These are phyloP conservation scores for Globisporangium echinulatum DNA, from an alignment of 352 stramenopile species.

Conservation along the genomic window DNA sequence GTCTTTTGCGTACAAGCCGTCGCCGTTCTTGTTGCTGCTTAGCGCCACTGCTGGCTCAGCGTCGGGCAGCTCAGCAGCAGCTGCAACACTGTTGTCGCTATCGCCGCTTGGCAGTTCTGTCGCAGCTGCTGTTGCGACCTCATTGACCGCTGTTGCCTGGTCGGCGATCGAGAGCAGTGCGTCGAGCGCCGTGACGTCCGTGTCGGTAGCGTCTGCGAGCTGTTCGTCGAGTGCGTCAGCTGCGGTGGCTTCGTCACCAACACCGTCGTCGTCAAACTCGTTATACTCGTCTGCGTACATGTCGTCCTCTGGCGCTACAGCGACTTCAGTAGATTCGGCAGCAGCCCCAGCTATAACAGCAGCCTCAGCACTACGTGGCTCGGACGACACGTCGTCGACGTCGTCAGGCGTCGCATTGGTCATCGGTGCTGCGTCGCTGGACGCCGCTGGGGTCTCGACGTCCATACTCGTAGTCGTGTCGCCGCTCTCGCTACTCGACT, in stretches of 20 bases:
- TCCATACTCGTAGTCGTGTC: background rate
- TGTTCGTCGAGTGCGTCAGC: conserved; percentile 12
- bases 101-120: background rate
- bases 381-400: background rate
- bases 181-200: background rate
- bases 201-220: background rate
- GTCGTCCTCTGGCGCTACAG: conserved; percentile 20
- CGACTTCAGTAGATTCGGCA: background rate
- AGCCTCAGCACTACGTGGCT: background rate
- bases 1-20: conserved; percentile 31
- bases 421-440: background rate
- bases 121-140: background rate
- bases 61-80: background rate
- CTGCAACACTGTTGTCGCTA: background rate
- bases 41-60: conserved; percentile 5
- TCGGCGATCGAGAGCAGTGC: conserved; percentile 12
- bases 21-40: conserved; percentile 24
- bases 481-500: too few species aligned
- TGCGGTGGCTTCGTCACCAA: conserved; percentile 24
- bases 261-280: conserved; percentile 47
- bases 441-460: too few species aligned
- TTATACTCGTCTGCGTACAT: conserved; percentile 52
- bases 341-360: background rate
- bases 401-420: background rate
- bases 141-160: conserved; percentile 2